Evolutionary conservation across 2,329 filamentous ascomycete species (phyloP), one percentile per base, ranked within the genome.

Genomic region (Ophiostoma pallidulum): DNA sequence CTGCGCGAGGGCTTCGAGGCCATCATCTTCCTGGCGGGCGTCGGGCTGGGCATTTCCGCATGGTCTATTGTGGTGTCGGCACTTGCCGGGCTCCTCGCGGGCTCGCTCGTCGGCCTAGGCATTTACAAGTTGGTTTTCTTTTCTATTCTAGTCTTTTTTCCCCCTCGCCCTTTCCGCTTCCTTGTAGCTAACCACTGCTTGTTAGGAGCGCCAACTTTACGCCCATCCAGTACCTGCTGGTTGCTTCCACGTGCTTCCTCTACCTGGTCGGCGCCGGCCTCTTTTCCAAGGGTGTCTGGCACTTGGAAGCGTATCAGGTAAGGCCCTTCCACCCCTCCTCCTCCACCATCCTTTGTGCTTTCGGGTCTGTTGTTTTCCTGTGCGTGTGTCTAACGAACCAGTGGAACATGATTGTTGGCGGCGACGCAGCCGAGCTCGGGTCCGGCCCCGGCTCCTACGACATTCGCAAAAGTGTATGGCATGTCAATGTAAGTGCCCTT

Each of bases 231-330:
- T 54, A 54, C 53, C 92, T 94, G 71, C 71, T 94, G n/a, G 80
- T 92, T 52, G 66, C 78, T 22, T 90, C 86, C 0, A 92, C 88
- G 1, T 90, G 86, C 60, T 75, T 94, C 58, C 68, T 94, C 12
- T 94, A 94, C 60, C 78, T 94, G 10, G 84, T 94, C 9, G 84
- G 85, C 4, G 87, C 86, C 0, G 87, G 86, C 36, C 74, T 94
- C 28, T 88, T 92, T 64, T 89, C 86, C 4, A 80, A 80, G 47
- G 77, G 77, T 2, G 75, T 92, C 18, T 90, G 86, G 84, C 76
- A 71, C 54, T 77, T 94, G 45, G 79, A 94, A 60, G 72, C 73
- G 53, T 73, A 89, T 46, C 52, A 50, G 43, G 48, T 50, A 28
- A 8, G 19, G n/a, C n/a, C n/a, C n/a, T n/a, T n/a, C n/a, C n/a